Evolutionary conservation across 768 basidiomycete species (phyloP), one percentile per base, ranked within the genome.

Genomic region (Cystobasidium tubakii): DNA sequence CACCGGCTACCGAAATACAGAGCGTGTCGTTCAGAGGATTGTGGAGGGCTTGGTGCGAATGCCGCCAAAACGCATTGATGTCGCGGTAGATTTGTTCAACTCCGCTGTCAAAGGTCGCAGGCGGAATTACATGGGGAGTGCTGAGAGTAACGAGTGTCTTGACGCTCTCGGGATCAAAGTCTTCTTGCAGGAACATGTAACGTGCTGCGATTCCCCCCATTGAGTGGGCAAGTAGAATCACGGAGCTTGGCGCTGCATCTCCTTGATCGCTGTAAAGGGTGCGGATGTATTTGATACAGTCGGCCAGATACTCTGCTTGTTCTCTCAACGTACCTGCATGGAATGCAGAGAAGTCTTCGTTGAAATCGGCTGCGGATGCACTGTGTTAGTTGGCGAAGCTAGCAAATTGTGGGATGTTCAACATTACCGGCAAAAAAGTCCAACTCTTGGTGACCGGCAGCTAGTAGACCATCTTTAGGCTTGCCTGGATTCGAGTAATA

Each of bases 161-260:
- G 46, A 95, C 87, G 33, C 69, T 76, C 3, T 62, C 21, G 0
- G 62, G 10, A 63, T 60, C 57, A 66, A 76, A 77, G 67, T 87
- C 81, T 9, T 80, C 76, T 6, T 87, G 86, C 1, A 89, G 87
- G 12, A 94, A 86, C 17, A 94, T 84, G 4, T 90, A 87, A 0
- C 88, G 87, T 10, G 91, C 92, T 3, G 95, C 92, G 60, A 95
- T 83, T 12, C 96, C 96, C 27, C 96, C 96, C 96, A 99, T 99
- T 13, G 94, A 97, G 80, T 98, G 95, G 1, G 90, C 96, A 80
- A 98, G 83, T 73, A 98, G 79, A 60, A 89, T 86, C 69, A 98
- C 86, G 42, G 82, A 78, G 1, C 90, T 88, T 66, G 85, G 80
- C 23, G 53, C 9, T 77, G 77, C 23, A 62, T 21, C 36, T 76